Evolutionary conservation across 2,329 filamentous ascomycete species (phyloP), one percentile per base, ranked within the genome.

Genomic region (Cordyceps farinosa): DNA sequence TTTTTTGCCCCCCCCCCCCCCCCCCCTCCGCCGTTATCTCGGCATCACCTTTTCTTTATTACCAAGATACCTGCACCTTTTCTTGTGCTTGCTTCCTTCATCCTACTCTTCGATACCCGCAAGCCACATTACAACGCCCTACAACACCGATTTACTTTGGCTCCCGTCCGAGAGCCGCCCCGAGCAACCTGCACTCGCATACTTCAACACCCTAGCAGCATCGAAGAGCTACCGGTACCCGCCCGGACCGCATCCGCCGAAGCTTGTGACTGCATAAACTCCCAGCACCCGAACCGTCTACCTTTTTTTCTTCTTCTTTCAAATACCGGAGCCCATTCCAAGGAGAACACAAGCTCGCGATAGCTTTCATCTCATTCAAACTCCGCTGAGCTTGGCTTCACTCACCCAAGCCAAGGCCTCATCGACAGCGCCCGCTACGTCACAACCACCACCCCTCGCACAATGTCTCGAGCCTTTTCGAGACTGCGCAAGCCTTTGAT

Each of bases 391-490:
- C 47, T 32, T 36, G 47, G 42, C 47, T 51, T 51, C 22, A 50
- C 36, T 15, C 47, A 34, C 30, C 27, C 11, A n/a, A n/a, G 13
- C 45, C 27, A 22, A 50, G 13, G 9, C 13, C 30, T 29, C 55
- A 48, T 40, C 55, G 32, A 40, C 17, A 30, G 32, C 55, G 11
- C 3, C 17, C 34, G 13, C 48, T 9, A 27, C 34, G n/a, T 7
- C 30, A 53, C 34, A 45, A 32, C 15, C 51, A 30, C 42, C 59
- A 54, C 15, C 9, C 32, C 15, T 55, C 42, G 54, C 55, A 60
- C 51, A 58, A 78, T 78, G 76, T 70, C 74, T 52, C 70, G 72
- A 66, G 71, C 74, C 65, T 70, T 78, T 65, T 66, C 70, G 47
- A 70, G 70, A 47, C 69, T 77, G 58, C 71, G 74, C 68, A 73